Evolutionary conservation across 1,284 basidiomycete species (phyloP), one percentile per base, ranked within the genome.

Genomic region (Cutaneotrichosporon dermatis): DNA sequence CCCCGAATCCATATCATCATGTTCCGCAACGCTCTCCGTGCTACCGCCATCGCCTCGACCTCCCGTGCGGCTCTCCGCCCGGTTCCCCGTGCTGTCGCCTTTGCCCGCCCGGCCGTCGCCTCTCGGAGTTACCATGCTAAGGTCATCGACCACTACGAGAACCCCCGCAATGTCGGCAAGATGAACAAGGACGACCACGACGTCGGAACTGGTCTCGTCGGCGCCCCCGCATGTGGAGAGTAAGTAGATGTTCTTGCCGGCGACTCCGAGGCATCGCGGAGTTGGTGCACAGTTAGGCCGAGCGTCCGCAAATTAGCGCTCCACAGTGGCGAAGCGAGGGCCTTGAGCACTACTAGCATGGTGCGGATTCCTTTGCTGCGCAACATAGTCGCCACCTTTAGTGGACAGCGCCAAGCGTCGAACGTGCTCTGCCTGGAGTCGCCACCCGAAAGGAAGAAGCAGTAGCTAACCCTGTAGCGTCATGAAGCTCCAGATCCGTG

Each of bases 401-500:
- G 25, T 25, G 25, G 25, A 25, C 25, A 25, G 25, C 25, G 25
- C 25, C 25, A 25, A 25, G 25, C 25, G 25, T 25, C 25, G 25
- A 25, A 25, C 25, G 25, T 25, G 25, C 25, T 25, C 25, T 25
- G 25, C 25, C 25, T 25, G 25, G 25, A 25, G 25, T 40, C 12
- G 39, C 39, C 39, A 40, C 39, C 39, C 12, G 39, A 12, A 40
- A 12, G 39, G 39, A 40, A 25, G 39, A 40, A 9, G 9, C 8
- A 40, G 39, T 40, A 40, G 12, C 39, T 40, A 40, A 40, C 39
- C 53, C 45, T 86, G 85, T 70, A 94, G 96, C 80, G 93, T 98
- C 54, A 98, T 98, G 95, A 99, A 99, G 80, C 86, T 99, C 33
- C 94, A 97, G 79, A 99, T 99, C 76, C 90, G 92, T 69, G 96